Evolutionary conservation across 179 eudicot genomes (phyloP).

Genomic region (Spinacia oleracea): DNA sequence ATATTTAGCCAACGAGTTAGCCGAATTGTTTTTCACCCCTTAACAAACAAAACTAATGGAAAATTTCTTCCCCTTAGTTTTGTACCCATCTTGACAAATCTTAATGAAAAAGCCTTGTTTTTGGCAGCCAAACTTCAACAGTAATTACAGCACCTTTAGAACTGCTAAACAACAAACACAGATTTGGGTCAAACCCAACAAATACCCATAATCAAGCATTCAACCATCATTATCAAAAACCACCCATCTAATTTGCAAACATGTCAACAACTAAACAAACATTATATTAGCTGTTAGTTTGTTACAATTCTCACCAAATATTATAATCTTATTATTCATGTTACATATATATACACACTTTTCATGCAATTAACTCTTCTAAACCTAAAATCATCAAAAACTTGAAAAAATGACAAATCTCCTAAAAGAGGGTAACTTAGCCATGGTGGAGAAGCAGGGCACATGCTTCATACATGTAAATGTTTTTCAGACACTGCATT

Average conservation of each 20-base stretch:
- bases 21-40: no score
- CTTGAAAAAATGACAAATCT: neutral
- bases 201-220: neutral
- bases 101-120: neutral
- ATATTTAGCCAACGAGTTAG: no score
- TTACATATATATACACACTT: neutral
- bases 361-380: neutral
- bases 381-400: neutral
- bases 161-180: constrained; percentile 6
- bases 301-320: constrained; percentile 1
- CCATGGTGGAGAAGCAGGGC: constrained; percentile 46
- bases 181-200: constrained; percentile 34
- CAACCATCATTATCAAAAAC: neutral
- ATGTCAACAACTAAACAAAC: constrained; percentile 16
- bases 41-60: no score
- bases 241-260: neutral
- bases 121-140: constrained; percentile 33
- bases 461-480: constrained; percentile 30
- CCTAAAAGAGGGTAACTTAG: constrained; percentile 24
- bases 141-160: constrained; percentile 11
- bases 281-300: neutral
- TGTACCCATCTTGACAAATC: neutral
- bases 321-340: neutral
- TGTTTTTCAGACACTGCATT: no score
- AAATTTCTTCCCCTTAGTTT: neutral